Conservation (phyloP, 805 yeast species). For the Kodamaea leandrae region DNA sequence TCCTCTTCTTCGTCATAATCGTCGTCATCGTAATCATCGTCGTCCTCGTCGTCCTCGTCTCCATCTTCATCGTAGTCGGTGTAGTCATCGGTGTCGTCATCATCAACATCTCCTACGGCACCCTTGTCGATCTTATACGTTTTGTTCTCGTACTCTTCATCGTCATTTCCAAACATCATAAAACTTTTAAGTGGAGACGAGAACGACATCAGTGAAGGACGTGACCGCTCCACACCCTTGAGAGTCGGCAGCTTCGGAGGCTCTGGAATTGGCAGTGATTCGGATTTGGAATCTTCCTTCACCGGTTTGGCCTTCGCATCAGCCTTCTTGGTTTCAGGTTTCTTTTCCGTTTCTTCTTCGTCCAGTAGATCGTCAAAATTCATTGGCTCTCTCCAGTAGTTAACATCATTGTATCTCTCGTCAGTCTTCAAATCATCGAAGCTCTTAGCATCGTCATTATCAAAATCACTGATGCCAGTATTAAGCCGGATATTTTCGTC, state of each 20-base stretch:
- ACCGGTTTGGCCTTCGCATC: not conserved
- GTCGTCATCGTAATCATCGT: constrained; percentile 25
- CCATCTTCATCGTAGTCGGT: constrained; percentile 21
- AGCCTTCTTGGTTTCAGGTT: constrained; percentile 1
- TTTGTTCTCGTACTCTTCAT: constrained; percentile 6
- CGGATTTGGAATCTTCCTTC: constrained; percentile 1
- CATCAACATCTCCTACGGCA: constrained; percentile 7
- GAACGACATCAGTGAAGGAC: constrained; percentile 34
- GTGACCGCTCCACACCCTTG: not conserved
- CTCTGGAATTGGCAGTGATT: constrained; percentile 1
- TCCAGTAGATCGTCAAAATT: constrained; percentile 57
- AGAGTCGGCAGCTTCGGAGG: constrained; percentile 1
- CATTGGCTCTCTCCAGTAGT: constrained; percentile 84
- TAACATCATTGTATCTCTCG: constrained; percentile 78
- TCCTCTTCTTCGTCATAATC: constrained; percentile 29
- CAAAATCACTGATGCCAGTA: constrained; percentile 16
- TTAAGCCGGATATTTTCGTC: constrained; percentile 18
- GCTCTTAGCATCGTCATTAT: constrained; percentile 30
- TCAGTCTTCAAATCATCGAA: constrained; percentile 32
- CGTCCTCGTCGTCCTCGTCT: constrained; percentile 29
- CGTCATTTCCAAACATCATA: constrained; percentile 33
- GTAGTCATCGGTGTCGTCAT: constrained; percentile 22
- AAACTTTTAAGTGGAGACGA: constrained; percentile 42
- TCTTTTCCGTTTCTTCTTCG: constrained; percentile 13
- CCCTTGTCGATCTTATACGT: not conserved